phyloP scores from a whole-genome alignment of 805 yeast genomes.

The Kodamaea neixiangensis region DNA sequence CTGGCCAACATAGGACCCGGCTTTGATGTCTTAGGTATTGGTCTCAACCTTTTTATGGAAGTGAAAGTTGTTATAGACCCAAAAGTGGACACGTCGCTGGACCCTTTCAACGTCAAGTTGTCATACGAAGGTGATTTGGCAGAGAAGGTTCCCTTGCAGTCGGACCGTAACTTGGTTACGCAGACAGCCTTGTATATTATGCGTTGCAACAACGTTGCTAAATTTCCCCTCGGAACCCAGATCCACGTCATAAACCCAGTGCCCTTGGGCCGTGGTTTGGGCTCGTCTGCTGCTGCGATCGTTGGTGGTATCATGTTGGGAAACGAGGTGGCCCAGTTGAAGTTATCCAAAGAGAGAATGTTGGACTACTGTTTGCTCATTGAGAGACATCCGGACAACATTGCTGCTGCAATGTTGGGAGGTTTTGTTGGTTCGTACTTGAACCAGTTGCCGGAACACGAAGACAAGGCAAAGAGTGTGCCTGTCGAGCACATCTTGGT shows the following conservation, averaged over 20 bases:
- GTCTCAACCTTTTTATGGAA: slow-evolving; percentile 72
- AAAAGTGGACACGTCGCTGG: slow-evolving; percentile 45
- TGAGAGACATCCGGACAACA: slow-evolving; percentile 97
- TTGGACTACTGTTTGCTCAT: slow-evolving; percentile 95
- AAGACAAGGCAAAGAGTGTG: slow-evolving; percentile 72
- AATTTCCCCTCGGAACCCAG: slow-evolving; percentile 82
- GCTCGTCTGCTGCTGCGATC: slow-evolving; percentile 97
- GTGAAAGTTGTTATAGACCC: slow-evolving; percentile 68
- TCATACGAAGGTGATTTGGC: slow-evolving; percentile 81
- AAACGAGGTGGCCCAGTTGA: slow-evolving; percentile 75
- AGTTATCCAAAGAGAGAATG: slow-evolving; percentile 75
- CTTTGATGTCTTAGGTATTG: slow-evolving; percentile 93
- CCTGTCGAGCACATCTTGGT: slow-evolving; percentile 87
- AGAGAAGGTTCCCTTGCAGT: slow-evolving; percentile 72
- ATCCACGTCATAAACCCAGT: slow-evolving; percentile 86
- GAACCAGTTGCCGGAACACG: slow-evolving; percentile 73
- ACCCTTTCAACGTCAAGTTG: slow-evolving; percentile 69
- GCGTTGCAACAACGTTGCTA: slow-evolving; percentile 73
- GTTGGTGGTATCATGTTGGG: slow-evolving; percentile 95
- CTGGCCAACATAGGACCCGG: slow-evolving; percentile 99
- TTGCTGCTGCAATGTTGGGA: slow-evolving; percentile 98
- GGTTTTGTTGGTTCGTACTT: slow-evolving; percentile 96
- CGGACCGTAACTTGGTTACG: slow-evolving; percentile 84
- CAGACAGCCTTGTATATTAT: slow-evolving; percentile 90
- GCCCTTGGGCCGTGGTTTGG: slow-evolving; percentile 95